phyloP scores from a whole-genome alignment of 2,329 filamentous ascomycete genomes.

The Coleophoma eucalyptorum region DNA sequence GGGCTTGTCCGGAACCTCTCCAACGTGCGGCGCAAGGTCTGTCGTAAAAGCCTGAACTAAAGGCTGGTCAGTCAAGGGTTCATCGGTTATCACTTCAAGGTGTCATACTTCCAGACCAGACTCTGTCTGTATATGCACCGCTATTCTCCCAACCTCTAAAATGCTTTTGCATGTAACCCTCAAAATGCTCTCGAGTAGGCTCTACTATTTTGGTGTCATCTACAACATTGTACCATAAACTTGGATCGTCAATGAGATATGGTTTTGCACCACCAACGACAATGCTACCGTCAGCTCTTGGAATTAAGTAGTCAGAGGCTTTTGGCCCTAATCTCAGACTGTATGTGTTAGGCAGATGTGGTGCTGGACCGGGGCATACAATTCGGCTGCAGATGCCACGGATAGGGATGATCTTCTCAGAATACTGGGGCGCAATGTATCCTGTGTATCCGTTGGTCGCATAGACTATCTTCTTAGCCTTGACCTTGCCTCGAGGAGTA shows the following conservation, averaged over 20 bases:
- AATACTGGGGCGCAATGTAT: conserved; percentile 43
- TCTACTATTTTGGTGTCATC: conserved; percentile 42
- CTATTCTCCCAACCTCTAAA: conserved; percentile 45
- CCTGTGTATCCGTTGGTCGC: conserved; percentile 67
- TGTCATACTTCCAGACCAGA: conserved; percentile 15
- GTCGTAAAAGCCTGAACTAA: conserved; percentile 38
- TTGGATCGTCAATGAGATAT: conserved; percentile 13
- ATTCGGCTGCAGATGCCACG: neutral
- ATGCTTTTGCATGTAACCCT: conserved; percentile 41
- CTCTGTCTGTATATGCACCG: conserved; percentile 28
- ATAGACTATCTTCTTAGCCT: conserved; percentile 51
- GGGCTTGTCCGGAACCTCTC: conserved; percentile 33
- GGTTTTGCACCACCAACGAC: conserved; percentile 34
- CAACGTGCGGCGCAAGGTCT: conserved; percentile 40
- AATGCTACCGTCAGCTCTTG: conserved; percentile 21
- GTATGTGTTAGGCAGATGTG: conserved; percentile 27
- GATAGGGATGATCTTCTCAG: neutral
- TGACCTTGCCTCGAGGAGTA: conserved; percentile 51
- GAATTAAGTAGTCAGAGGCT: conserved; percentile 42
- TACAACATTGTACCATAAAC: conserved; percentile 39
- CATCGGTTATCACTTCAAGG: neutral
- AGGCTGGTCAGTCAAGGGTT: neutral
- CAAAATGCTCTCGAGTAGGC: conserved; percentile 37
- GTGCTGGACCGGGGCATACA: conserved; percentile 5
- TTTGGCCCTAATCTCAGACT: conserved; percentile 50